Conservation (phyloP, 2,329 filamentous ascomycete genomes). For the Madurella mycetomatis region DNA sequence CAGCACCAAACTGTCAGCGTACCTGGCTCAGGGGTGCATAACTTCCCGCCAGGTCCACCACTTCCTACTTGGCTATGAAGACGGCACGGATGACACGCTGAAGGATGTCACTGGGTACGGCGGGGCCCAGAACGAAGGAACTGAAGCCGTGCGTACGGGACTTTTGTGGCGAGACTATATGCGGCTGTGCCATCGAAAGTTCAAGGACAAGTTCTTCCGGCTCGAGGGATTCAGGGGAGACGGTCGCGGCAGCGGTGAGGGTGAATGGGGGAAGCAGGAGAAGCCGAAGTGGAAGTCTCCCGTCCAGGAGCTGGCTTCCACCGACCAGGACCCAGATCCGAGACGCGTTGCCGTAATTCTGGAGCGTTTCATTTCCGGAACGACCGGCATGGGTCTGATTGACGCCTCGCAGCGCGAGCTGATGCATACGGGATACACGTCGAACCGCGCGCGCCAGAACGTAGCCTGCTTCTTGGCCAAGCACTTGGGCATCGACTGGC, state of each 20-base stretch:
- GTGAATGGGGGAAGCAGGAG: conserved; percentile 25
- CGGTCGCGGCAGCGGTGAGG: conserved; percentile 25
- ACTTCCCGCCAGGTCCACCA: conserved; percentile 69
- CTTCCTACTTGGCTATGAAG: conserved; percentile 63
- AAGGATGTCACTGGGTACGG: conserved; percentile 53
- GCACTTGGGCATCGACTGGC: conserved; percentile 73
- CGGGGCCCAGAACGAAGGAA: conserved; percentile 68
- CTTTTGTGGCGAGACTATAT: conserved; percentile 79
- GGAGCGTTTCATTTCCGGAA: conserved; percentile 59
- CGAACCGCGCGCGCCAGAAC: conserved; percentile 71
- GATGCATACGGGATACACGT: conserved; percentile 71
- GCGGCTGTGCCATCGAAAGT: conserved; percentile 69
- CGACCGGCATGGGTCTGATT: conserved; percentile 71
- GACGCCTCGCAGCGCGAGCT: conserved; percentile 74
- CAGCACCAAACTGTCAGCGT: conserved; percentile 72
- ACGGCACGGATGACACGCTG: conserved; percentile 47
- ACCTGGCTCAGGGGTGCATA: conserved; percentile 66
- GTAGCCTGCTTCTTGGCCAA: conserved; percentile 71
- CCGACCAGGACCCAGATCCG: conserved; percentile 38
- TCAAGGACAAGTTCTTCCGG: conserved; percentile 59
- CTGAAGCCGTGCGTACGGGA: conserved; percentile 65
- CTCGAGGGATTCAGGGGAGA: conserved; percentile 55
- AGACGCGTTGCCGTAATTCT: conserved; percentile 47
- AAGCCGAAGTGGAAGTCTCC: conserved; percentile 46
- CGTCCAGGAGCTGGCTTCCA: conserved; percentile 27